Evolutionary conservation across 164 flowering plant genomes (phyloP).

Genomic region (Vitis labrusca): DNA sequence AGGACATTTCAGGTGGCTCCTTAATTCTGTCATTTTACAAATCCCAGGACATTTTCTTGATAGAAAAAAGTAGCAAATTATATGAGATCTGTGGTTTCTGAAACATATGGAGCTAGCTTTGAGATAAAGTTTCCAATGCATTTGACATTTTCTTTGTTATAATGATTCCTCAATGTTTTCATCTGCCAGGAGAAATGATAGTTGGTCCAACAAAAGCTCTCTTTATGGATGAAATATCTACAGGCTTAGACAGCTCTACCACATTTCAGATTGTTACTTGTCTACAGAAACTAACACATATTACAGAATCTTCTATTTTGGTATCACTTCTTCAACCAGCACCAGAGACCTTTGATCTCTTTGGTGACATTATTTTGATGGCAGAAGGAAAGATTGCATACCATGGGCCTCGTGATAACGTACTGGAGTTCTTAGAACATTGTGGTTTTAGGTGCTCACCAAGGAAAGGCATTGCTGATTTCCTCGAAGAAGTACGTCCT

Average conservation of each 20-base stretch:
- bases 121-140: too few relatives aligned
- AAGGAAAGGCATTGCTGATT: conserved; percentile 48
- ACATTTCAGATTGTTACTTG: conserved; percentile 45
- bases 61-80: too few relatives aligned
- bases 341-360: conserved; percentile 47
- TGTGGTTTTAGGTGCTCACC: conserved; percentile 49
- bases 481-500: conserved; percentile 43
- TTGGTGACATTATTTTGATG: conserved; percentile 51
- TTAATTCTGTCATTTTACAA: too few relatives aligned
- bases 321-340: conserved; percentile 45
- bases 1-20: too few relatives aligned
- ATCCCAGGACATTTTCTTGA: too few relatives aligned
- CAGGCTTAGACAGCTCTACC: conserved; percentile 53
- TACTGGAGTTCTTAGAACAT: conserved; percentile 34
- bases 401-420: conserved; percentile 39
- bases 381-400: conserved; percentile 43
- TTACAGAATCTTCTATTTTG: conserved; percentile 35
- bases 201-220: conserved; percentile 42
- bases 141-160: too few relatives aligned
- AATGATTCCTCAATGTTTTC: neutral
- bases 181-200: conserved; percentile 45
- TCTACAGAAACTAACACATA: conserved; percentile 37
- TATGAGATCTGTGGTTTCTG: too few relatives aligned
- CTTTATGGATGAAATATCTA: conserved; percentile 58
- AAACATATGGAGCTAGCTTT: too few relatives aligned